phyloP scores from a whole-genome alignment of 148 eudicot genomes.

The Agrostemma githago region DNA sequence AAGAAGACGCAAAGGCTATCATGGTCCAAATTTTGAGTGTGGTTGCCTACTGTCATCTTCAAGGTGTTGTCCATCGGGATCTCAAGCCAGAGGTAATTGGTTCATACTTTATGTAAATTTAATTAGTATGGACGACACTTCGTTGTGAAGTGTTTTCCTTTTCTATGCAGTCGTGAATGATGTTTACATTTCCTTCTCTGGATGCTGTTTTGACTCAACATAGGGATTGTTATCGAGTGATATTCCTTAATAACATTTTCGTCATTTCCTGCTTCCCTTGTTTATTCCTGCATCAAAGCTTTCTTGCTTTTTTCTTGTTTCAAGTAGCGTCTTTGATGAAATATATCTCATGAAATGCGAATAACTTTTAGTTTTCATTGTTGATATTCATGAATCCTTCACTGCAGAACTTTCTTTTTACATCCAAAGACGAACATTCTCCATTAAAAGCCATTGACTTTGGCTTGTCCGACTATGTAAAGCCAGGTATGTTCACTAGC shows the following conservation, averaged over 20 bases:
- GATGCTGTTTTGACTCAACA: too few relatives aligned
- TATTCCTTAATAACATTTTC: too few relatives aligned
- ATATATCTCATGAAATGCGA: not conserved
- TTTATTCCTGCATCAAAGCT: too few relatives aligned
- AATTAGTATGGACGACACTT: not conserved
- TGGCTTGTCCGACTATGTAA: slow-evolving; percentile 93
- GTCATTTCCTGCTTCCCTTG: too few relatives aligned
- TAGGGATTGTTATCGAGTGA: too few relatives aligned
- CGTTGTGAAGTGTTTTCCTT: not conserved
- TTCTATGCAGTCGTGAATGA: not conserved
- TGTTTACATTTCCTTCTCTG: too few relatives aligned
- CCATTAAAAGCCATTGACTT: slow-evolving; percentile 92
- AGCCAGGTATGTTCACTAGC: slow-evolving; percentile 60
- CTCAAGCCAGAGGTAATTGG: slow-evolving; percentile 84
- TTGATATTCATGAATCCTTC: slow-evolving; percentile 18
- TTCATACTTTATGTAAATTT: not conserved
- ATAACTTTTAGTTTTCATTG: not conserved
- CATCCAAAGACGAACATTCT: slow-evolving; percentile 69
- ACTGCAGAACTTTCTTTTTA: slow-evolving; percentile 82
- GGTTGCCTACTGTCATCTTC: slow-evolving; percentile 86
- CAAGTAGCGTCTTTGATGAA: not conserved
- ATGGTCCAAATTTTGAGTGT: slow-evolving; percentile 89
- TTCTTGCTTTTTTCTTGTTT: not conserved
- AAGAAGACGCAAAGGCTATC: slow-evolving; percentile 87
- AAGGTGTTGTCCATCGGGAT: slow-evolving; percentile 97